Conservation (phyloP, 805 yeast genomes). For the Teunomyces stri region DNA sequence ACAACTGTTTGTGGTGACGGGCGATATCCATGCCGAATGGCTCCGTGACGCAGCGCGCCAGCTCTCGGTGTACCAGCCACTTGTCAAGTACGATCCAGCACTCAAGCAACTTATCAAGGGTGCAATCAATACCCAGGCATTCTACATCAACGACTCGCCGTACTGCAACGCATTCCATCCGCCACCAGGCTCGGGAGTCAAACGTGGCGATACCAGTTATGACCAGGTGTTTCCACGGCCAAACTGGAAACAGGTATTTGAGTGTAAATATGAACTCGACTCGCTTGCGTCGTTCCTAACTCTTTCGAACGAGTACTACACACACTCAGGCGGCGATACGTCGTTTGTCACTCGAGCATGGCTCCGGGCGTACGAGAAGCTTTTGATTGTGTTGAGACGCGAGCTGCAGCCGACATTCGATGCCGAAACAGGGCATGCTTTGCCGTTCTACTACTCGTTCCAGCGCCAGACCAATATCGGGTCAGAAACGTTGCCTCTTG, state of each 20-base stretch:
- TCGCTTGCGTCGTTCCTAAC: slow-evolving; percentile 81
- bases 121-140: slow-evolving; percentile 78
- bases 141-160: slow-evolving; percentile 59
- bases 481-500: slow-evolving; percentile 74
- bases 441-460: slow-evolving; percentile 59
- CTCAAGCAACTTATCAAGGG: slow-evolving; percentile 61
- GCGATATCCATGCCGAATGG: slow-evolving; percentile 95
- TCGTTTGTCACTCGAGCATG: slow-evolving; percentile 50
- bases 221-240: slow-evolving; percentile 72
- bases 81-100: slow-evolving; percentile 49
- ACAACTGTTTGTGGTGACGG: slow-evolving; percentile 79
- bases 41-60: slow-evolving; percentile 84
- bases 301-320: slow-evolving; percentile 66
- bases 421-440: slow-evolving; percentile 45
- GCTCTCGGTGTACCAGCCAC: slow-evolving; percentile 67
- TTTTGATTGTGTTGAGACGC: slow-evolving; percentile 53
- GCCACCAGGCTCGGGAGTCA: slow-evolving; percentile 53
- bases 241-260: slow-evolving; percentile 71
- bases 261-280: slow-evolving; percentile 88
- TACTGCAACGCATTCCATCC: slow-evolving; percentile 94
- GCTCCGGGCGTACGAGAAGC: slow-evolving; percentile 54
- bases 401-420: slow-evolving; percentile 64
- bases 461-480: slow-evolving; percentile 73
- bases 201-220: slow-evolving; percentile 48
- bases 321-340: slow-evolving; percentile 46